These are phyloP conservation scores for Entamoeba invadens DNA, from an alignment of 208 protist genomes.

Conservation along the genomic window DNA sequence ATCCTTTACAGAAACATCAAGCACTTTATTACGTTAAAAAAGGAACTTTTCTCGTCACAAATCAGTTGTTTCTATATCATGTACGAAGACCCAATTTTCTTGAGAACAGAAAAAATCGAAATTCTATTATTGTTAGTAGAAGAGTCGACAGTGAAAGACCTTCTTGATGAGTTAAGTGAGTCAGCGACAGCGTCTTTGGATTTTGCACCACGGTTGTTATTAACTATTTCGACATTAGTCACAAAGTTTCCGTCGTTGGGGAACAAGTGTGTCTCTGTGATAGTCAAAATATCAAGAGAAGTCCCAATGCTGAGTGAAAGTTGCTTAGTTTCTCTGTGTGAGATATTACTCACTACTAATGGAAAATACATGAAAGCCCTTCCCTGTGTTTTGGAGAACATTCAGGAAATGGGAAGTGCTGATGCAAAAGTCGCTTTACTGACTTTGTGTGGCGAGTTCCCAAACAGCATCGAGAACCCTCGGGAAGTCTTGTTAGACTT, in stretches of 20 bases:
- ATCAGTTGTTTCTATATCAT: slow-evolving; percentile 16
- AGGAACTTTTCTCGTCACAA: not conserved
- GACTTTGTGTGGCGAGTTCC: not conserved
- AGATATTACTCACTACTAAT: not conserved
- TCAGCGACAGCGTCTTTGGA: not conserved
- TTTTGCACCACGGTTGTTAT: not conserved
- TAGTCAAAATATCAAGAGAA: not conserved
- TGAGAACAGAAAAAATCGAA: slow-evolving; percentile 34
- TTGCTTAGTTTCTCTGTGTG: not conserved
- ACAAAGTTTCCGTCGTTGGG: not conserved
- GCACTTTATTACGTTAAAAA: not conserved
- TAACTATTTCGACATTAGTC: not conserved
- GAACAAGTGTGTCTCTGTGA: not conserved
- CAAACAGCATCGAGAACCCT: not conserved
- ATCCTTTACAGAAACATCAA: slow-evolving; percentile 10
- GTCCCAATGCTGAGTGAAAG: not conserved
- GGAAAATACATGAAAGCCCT: not conserved
- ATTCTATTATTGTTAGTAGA: slow-evolving; percentile 7
- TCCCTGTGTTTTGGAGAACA: not conserved
- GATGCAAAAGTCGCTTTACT: not conserved
- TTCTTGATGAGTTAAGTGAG: slow-evolving; percentile 20
- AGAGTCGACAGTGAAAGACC: not conserved
- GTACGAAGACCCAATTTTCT: slow-evolving; percentile 29
- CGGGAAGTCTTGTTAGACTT: not conserved
- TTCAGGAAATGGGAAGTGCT: not conserved